These are phyloP conservation scores for Vitis rotundifolia DNA, from an alignment of 164 flowering plant species.

Conservation along the genomic window DNA sequence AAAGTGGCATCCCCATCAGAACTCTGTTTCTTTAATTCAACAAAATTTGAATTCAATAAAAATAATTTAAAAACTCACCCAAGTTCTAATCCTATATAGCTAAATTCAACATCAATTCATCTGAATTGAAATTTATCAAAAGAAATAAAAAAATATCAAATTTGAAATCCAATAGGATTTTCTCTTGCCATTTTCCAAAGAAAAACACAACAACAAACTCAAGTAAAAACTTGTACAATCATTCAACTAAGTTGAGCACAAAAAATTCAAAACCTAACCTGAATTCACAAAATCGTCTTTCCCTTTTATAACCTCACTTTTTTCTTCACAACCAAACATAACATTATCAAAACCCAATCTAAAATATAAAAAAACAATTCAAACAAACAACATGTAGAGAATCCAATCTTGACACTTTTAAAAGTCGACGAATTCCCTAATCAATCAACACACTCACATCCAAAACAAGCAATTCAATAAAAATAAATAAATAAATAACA, in stretches of 20 bases:
- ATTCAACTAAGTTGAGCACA: neutral
- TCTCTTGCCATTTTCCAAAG: neutral
- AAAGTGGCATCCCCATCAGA: constrained; percentile 32
- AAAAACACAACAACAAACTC: neutral
- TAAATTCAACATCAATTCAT: neutral
- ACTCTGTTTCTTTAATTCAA: constrained; percentile 69
- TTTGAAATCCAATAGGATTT: neutral
- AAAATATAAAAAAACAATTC: no score
- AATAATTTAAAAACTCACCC: neutral
- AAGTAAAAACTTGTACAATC: neutral
- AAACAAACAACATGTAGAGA: no score
- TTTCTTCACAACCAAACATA: no score
- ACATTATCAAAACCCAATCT: no score
- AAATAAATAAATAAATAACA: neutral
- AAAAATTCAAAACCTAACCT: no score
- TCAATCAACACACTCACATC: no score
- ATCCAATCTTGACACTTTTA: no score
- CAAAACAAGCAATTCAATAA: no score
- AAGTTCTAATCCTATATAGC: neutral
- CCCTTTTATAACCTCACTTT: no score
- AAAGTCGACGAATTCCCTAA: no score
- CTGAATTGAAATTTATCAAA: neutral
- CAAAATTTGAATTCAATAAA: neutral
- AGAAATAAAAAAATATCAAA: neutral
- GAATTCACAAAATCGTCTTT: no score